Evolutionary conservation across 2,329 filamentous ascomycete genomes (phyloP).

Genomic region (Aspergillus novoparasiticus): DNA sequence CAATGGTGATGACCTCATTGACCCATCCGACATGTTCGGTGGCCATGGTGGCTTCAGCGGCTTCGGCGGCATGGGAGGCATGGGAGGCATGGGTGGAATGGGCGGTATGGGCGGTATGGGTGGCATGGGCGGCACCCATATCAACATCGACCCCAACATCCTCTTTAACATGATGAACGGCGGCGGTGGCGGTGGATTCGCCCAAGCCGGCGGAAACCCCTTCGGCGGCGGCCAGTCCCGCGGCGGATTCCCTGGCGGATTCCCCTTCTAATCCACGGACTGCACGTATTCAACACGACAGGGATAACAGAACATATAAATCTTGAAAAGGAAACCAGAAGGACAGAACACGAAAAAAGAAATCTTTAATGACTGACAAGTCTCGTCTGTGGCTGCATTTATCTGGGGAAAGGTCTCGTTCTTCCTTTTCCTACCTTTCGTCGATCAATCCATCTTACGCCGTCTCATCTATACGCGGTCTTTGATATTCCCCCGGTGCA

Average conservation of each 20-base stretch:
- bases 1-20: conserved; percentile 86
- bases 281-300: conserved; percentile 4
- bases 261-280: conserved; percentile 55
- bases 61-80: conserved; percentile 62
- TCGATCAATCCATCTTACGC: not conserved
- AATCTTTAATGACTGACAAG: not conserved
- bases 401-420: not conserved
- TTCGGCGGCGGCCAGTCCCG: conserved; percentile 41
- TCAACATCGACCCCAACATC: conserved; percentile 72
- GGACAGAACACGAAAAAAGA: not conserved
- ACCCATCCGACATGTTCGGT: conserved; percentile 83
- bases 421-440: conserved; percentile 3
- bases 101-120: conserved; percentile 61
- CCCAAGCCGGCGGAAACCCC: conserved; percentile 54
- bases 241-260: conserved; percentile 56
- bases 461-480: conserved; percentile 7
- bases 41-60: conserved; percentile 55
- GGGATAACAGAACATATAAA: not conserved
- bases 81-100: conserved; percentile 45
- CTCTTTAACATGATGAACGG: conserved; percentile 84
- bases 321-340: not conserved
- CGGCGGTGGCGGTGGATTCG: conserved; percentile 52
- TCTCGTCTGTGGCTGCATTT: conserved; percentile 1
- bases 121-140: conserved; percentile 50
- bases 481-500: conserved; percentile 17